These are phyloP conservation scores for Chrysanthemum lavandulifolium DNA, from an alignment of 129 eudicot species.

Conservation along the genomic window DNA sequence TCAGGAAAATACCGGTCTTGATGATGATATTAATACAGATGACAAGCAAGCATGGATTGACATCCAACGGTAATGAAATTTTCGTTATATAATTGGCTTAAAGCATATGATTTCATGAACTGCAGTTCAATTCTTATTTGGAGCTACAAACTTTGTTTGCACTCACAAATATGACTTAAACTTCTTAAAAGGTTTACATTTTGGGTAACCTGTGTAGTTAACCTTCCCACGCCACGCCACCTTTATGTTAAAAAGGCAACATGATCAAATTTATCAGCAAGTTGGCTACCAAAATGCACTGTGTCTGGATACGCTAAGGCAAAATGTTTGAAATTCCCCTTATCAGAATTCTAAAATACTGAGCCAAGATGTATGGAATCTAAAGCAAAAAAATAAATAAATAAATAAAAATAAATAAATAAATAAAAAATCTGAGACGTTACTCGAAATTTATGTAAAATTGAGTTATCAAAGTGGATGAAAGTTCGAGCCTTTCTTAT, in stretches of 20 bases:
- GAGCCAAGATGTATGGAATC: too few species aligned
- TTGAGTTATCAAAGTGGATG: neutral
- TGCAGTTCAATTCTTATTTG: neutral
- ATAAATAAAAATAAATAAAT: too few species aligned
- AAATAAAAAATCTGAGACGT: neutral
- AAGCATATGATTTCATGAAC: neutral
- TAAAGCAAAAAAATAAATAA: too few species aligned
- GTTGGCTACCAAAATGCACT: too few species aligned
- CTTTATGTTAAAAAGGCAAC: neutral
- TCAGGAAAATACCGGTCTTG: conserved; percentile 68
- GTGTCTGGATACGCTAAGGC: neutral
- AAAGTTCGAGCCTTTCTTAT: conserved; percentile 1
- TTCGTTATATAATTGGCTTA: neutral
- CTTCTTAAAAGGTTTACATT: neutral
- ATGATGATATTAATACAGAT: conserved; percentile 75
- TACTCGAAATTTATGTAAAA: neutral
- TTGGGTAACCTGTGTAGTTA: neutral
- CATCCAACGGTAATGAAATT: conserved; percentile 58
- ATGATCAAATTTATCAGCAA: neutral
- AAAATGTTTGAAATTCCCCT: neutral
- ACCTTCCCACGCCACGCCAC: neutral
- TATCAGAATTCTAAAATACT: neutral
- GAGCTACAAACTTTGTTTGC: conserved; percentile 7
- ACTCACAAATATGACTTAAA: conserved; percentile 5
- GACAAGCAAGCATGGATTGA: conserved; percentile 96